These are phyloP conservation scores for Chaetomiaceae sp. DNA, from an alignment of 2,329 filamentous ascomycete species.

Conservation along the genomic window DNA sequence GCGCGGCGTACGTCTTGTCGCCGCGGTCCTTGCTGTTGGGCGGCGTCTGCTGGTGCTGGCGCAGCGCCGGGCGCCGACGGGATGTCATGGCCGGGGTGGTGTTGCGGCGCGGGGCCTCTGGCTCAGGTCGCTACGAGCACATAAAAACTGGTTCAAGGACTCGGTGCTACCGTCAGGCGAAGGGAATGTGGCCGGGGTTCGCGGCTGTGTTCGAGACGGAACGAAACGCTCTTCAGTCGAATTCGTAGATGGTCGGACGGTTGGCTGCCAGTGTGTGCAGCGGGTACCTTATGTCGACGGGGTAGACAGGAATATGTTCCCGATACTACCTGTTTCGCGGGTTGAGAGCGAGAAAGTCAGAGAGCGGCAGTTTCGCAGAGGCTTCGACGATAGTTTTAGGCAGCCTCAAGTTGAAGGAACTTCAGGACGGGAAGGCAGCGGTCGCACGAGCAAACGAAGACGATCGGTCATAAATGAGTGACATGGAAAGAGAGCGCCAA, in stretches of 20 bases:
- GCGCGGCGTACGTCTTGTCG: conserved; percentile 23
- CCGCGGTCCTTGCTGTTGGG: conserved; percentile 25
- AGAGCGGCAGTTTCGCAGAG: background rate
- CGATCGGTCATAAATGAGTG: background rate
- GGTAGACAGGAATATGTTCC: background rate
- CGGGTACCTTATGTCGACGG: background rate
- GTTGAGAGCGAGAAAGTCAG: background rate
- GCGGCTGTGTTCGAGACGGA: background rate
- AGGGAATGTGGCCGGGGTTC: background rate
- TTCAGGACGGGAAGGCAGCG: background rate
- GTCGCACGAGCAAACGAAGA: conserved; percentile 7
- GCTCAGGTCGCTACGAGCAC: conserved; percentile 13
- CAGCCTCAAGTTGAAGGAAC: background rate
- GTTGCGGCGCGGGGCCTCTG: conserved; percentile 19
- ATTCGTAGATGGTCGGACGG: background rate
- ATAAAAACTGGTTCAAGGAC: conserved; percentile 22
- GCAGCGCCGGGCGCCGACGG: conserved; percentile 28
- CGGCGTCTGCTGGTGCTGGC: conserved; percentile 28
- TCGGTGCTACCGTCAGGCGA: background rate
- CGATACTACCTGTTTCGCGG: background rate
- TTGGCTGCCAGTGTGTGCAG: background rate
- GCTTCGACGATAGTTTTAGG: background rate
- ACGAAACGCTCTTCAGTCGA: background rate
- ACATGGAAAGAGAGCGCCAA: conserved; percentile 17
- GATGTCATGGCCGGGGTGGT: conserved; percentile 25